Base-by-base conservation (phyloP, 805 yeast genomes). In the Pichia cephalocereana region DNA sequence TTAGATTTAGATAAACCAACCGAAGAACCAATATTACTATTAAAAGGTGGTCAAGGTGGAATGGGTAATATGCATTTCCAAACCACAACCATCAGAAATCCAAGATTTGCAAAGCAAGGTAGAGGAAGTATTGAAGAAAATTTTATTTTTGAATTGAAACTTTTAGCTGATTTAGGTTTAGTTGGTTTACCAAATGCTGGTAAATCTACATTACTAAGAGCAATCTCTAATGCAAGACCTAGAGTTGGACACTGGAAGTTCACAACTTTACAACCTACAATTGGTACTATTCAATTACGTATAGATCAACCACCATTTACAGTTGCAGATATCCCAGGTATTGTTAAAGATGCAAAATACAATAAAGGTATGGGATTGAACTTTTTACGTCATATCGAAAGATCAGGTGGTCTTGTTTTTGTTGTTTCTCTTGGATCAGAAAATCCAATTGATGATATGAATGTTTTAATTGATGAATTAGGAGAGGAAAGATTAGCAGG, bases 151-250 rank as follows among this genome's bases (percentile, higher is more conserved):
- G 99, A 93, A 66, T 69, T 93, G 54, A 89, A 88, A 61, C 71
- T 89, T 38, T 72, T 93, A 48, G 99, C 99, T 0, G 98, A 93
- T 64, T 68, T 91, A 49, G 99, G 98, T 0, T 69, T 93, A 7
- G 96, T 93, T 23, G 99, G 99, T 0, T 70, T 93, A 18, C 99
- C 99, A 1, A 93, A 93, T 65, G 96, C 98, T 4, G 99, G 99
- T 1, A 93, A 93, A 62, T 87, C 96, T 4, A 88, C 97, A 0
- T 71, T 93, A 31, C 67, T 93, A 41, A 70, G 95, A 47, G 89
- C 95, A 10, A 87, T 93, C 15, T 86, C 96, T 0, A 79, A 80
- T 47, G 98, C 99, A 0, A 73, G 82, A 48, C 97, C 99, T 1
- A 71, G 86, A 48, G 86, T 93, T 14, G 99, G 98, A 0, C 95